Evolutionary conservation across 2,329 filamentous ascomycete species (phyloP), one percentile per base, ranked within the genome.

Genomic region (Pseudocercospora vitis): DNA sequence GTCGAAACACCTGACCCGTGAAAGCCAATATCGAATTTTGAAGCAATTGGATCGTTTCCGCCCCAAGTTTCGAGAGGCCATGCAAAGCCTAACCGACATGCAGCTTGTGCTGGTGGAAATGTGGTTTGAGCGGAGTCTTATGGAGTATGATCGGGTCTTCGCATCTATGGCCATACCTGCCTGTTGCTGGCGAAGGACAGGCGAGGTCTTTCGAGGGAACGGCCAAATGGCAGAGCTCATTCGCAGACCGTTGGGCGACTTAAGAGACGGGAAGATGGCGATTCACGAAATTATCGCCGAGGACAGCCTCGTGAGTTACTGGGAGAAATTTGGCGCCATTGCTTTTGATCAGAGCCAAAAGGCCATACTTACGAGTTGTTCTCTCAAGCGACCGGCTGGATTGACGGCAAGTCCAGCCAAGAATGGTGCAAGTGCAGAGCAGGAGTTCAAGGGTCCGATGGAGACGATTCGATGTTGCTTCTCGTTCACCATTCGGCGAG

Each of bases 151-250:
- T 68, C 89, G 94, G 26, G 91, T 99, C 1, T 99, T 99, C 75
- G 94, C 94, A 1, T 95, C 91, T 70, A 99, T 99, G 94, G 94
- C 94, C 1, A 92, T 99, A 58, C 94, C 94, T 0, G 94, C 94
- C 11, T 99, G 94, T 73, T 95, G 92, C 70, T 99, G 94, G 94
- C 82, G 94, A 65, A 81, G 94, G 66, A 99, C 94, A 0, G 94
- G 94, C 7, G 94, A 99, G 75, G 97, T 99, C 44, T 97, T 96
- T 70, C 81, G 94, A 60, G 94, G 92, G 0, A 99, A 99, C 71
- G 95, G 95, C 68, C 94, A 99, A 73, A 99, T 99, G 92, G 94
- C 94, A 5, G 90, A 97, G 73, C 78, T 99, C 53, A 92, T 99
- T 59, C 86, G 91, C 64, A 91, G 96, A 24, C 90, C 91, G 0